Conservation (phyloP, 495 filamentous ascomycete species). For the Sphaerosporella brunnea region DNA sequence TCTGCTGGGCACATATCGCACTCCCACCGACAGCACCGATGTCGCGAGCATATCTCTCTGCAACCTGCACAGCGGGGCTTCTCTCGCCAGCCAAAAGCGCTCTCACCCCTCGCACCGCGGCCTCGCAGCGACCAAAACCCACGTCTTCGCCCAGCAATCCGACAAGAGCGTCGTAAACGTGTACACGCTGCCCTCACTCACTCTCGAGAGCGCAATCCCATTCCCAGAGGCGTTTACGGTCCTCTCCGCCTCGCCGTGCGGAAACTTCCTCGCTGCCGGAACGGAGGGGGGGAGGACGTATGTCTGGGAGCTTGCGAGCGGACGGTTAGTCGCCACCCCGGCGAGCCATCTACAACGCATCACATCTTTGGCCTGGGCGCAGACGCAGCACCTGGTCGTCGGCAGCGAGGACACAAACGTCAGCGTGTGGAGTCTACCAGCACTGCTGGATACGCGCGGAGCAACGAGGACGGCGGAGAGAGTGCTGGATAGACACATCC, state of each 20-base stretch:
- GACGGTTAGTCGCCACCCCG: slow-evolving; percentile 71
- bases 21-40: slow-evolving; percentile 7
- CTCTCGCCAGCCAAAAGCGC: slow-evolving; percentile 70
- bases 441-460: slow-evolving; percentile 37
- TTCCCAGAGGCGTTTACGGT: slow-evolving; percentile 53
- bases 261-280: slow-evolving; percentile 60
- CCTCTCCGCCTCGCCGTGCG: slow-evolving; percentile 43
- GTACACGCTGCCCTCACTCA: slow-evolving; percentile 35
- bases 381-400: slow-evolving; percentile 61
- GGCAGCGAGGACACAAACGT: slow-evolving; percentile 78
- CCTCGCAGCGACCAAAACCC: slow-evolving; percentile 61
- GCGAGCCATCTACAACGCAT: slow-evolving; percentile 74
- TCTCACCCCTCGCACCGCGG: slow-evolving; percentile 62
- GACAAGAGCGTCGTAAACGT: slow-evolving; percentile 87
- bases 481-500: slow-evolving; percentile 21
- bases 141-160: slow-evolving; percentile 77
- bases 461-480: slow-evolving; percentile 14
- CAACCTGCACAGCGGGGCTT: slow-evolving; percentile 60
- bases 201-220: not conserved
- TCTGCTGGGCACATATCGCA: slow-evolving; percentile 15
- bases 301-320: slow-evolving; percentile 85
- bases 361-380: slow-evolving; percentile 52
- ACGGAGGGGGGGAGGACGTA: slow-evolving; percentile 72
- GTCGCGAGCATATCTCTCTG: slow-evolving; percentile 38
- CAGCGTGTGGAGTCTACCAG: slow-evolving; percentile 69